Evolutionary conservation across 1,284 basidiomycete species (phyloP).

Genomic region (Ustilago vetiveriae): DNA sequence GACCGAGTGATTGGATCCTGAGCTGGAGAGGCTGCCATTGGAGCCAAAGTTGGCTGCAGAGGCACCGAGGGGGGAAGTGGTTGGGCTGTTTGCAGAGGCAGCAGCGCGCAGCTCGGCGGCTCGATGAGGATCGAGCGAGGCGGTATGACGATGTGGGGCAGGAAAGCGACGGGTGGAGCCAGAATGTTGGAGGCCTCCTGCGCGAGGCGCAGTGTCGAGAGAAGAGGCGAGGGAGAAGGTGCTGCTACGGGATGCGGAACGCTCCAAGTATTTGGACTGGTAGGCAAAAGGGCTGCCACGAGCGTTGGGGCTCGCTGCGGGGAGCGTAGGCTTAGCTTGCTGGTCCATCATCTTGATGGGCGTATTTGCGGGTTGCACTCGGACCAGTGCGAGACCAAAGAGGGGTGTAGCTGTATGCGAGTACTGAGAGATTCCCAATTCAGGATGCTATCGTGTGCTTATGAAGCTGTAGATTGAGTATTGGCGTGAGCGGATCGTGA

Average conservation of each 20-base stretch:
- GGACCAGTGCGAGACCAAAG: no score
- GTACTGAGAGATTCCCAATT: no score
- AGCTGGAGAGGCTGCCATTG: slow-evolving; percentile 29
- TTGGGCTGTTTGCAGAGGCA: slow-evolving; percentile 19
- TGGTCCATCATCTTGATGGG: slow-evolving; percentile 42
- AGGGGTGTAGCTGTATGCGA: no score
- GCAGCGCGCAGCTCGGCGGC: slow-evolving; percentile 43
- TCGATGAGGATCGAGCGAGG: slow-evolving; percentile 51
- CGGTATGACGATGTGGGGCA: slow-evolving; percentile 57
- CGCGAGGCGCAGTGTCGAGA: slow-evolving; percentile 7
- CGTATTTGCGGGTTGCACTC: neutral
- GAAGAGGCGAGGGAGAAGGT: slow-evolving; percentile 52
- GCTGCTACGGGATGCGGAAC: slow-evolving; percentile 54
- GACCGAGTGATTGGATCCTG: slow-evolving; percentile 27
- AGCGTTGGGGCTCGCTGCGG: slow-evolving; percentile 49
- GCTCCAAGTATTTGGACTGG: slow-evolving; percentile 60
- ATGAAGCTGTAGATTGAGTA: no score
- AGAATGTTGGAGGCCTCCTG: slow-evolving; percentile 43
- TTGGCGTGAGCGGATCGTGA: no score
- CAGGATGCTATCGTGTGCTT: no score
- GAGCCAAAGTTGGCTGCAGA: slow-evolving; percentile 30
- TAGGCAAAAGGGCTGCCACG: slow-evolving; percentile 59
- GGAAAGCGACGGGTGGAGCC: slow-evolving; percentile 53
- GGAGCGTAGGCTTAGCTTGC: slow-evolving; percentile 36
- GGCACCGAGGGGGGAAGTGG: slow-evolving; percentile 10